Percentiles rank a stretch among this genome's conserved stretches.
Conservation (phyloP, 768 basidiomycete genomes). For the Coprinopsis marcescibilis region DNA sequence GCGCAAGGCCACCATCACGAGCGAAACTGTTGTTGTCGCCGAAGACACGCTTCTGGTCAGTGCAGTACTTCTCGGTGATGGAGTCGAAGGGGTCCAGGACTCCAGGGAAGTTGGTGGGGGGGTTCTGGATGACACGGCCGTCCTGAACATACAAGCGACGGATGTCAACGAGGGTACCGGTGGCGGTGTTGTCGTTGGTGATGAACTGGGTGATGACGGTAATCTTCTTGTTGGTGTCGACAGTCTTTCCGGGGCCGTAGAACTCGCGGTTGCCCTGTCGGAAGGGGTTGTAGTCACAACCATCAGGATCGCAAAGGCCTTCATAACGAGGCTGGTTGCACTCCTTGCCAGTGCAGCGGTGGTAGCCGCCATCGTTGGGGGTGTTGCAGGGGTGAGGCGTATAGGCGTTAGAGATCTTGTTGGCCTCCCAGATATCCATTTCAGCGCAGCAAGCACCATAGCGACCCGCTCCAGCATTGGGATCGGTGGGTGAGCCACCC, state of each 20-base stretch:
- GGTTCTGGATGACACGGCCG: conserved; percentile 18
- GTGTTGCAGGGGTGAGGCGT: conserved; percentile 48
- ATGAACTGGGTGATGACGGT: conserved; percentile 21
- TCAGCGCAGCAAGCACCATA: conserved; percentile 24
- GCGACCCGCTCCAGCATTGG: conserved; percentile 20
- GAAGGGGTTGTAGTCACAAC: conserved; percentile 61
- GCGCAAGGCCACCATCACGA: conserved; percentile 32
- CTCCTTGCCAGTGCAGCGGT: conserved; percentile 35
- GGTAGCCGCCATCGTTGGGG: conserved; percentile 23
- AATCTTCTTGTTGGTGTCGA: conserved; percentile 22
- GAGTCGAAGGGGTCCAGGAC: conserved; percentile 34
- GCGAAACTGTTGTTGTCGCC: conserved; percentile 38
- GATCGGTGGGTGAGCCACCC: conserved; percentile 16
- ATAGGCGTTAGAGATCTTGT: conserved; percentile 42
- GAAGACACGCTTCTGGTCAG: conserved; percentile 35
- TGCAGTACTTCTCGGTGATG: conserved; percentile 44
- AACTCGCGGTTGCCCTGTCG: conserved; percentile 45
- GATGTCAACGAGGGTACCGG: conserved; percentile 19
- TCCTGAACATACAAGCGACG: conserved; percentile 19
- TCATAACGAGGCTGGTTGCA: conserved; percentile 34
- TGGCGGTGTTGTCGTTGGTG: conserved; percentile 17
- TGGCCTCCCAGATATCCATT: conserved; percentile 61
- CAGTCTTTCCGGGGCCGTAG: conserved; percentile 41
- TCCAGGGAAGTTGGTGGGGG: conserved; percentile 19
- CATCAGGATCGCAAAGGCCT: conserved; percentile 48